phyloP scores from a whole-genome alignment of 345 rosid species.

The Physaria fendleri region DNA sequence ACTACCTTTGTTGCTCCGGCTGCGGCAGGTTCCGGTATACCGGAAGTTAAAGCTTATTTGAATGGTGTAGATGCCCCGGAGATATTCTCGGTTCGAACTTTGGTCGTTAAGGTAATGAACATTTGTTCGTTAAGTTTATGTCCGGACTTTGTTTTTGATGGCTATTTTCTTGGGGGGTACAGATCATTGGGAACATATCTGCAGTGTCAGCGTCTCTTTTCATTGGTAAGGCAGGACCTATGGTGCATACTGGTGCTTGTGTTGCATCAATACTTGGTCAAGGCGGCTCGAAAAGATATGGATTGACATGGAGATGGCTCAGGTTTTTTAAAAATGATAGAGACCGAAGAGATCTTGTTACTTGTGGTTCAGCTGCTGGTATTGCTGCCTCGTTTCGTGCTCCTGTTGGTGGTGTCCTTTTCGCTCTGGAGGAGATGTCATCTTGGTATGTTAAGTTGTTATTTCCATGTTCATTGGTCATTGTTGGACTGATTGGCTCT shows the following conservation, averaged over 20 bases:
- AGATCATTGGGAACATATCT: slow-evolving; percentile 80
- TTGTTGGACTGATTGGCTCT: neutral
- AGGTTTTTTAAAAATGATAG: slow-evolving; percentile 74
- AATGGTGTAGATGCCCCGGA: slow-evolving; percentile 94
- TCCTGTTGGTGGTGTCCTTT: slow-evolving; percentile 89
- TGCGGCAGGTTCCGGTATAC: slow-evolving; percentile 93
- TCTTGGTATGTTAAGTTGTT: slow-evolving; percentile 66
- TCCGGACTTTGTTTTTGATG: neutral
- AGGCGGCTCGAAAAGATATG: slow-evolving; percentile 81
- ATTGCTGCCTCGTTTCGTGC: slow-evolving; percentile 90
- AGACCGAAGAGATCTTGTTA: slow-evolving; percentile 85
- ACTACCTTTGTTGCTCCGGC: slow-evolving; percentile 74
- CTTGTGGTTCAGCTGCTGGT: slow-evolving; percentile 97
- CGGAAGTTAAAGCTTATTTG: slow-evolving; percentile 91
- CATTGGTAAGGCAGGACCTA: slow-evolving; percentile 96
- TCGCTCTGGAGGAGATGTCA: slow-evolving; percentile 92
- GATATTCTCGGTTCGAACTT: slow-evolving; percentile 59
- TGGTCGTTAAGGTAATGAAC: slow-evolving; percentile 66
- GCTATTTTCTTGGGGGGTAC: slow-evolving; percentile 20
- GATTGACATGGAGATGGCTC: slow-evolving; percentile 78
- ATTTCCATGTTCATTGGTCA: neutral
- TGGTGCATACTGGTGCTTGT: slow-evolving; percentile 96
- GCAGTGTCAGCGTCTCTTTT: slow-evolving; percentile 84
- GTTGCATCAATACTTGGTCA: slow-evolving; percentile 81
- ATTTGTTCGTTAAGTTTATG: too few species aligned